These are phyloP conservation scores for Penicillium argentinense DNA, from an alignment of 495 filamentous ascomycete species.

Conservation along the genomic window DNA sequence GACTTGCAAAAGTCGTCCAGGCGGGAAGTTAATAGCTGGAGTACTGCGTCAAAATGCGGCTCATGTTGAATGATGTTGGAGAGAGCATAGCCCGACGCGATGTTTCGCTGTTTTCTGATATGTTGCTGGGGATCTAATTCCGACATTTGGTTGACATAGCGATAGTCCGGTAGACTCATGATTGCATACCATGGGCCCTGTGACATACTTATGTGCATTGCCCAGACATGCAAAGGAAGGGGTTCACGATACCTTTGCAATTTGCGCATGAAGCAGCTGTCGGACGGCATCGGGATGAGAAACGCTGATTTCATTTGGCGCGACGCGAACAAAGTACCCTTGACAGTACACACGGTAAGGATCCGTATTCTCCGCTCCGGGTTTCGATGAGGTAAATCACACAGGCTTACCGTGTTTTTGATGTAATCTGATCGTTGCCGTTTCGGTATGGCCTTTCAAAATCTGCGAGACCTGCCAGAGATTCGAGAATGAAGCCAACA, in stretches of 20 bases:
- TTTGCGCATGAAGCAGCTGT: slow-evolving; percentile 27
- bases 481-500: slow-evolving; percentile 38
- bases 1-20: slow-evolving; percentile 25
- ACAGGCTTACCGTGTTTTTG: slow-evolving; percentile 37
- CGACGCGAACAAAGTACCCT: slow-evolving; percentile 50
- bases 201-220: not conserved
- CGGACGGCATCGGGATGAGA: slow-evolving; percentile 45
- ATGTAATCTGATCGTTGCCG: slow-evolving; percentile 36
- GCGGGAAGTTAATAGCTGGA: slow-evolving; percentile 30
- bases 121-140: slow-evolving; percentile 37
- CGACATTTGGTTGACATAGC: slow-evolving; percentile 45
- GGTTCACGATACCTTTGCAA: slow-evolving; percentile 20
- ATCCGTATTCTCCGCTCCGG: not conserved
- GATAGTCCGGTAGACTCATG: slow-evolving; percentile 39
- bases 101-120: slow-evolving; percentile 30
- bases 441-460: slow-evolving; percentile 40
- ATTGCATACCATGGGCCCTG: slow-evolving; percentile 32
- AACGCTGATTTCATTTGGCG: slow-evolving; percentile 49
- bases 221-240: not conserved
- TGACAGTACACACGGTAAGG: not conserved
- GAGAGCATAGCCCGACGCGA: slow-evolving; percentile 38
- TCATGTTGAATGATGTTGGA: slow-evolving; percentile 43
- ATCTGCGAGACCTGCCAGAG: slow-evolving; percentile 41
- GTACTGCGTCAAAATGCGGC: slow-evolving; percentile 33
- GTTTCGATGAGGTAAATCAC: not conserved